Conservation (phyloP, 495 filamentous ascomycete genomes). For the Tetracladium setigerum region DNA sequence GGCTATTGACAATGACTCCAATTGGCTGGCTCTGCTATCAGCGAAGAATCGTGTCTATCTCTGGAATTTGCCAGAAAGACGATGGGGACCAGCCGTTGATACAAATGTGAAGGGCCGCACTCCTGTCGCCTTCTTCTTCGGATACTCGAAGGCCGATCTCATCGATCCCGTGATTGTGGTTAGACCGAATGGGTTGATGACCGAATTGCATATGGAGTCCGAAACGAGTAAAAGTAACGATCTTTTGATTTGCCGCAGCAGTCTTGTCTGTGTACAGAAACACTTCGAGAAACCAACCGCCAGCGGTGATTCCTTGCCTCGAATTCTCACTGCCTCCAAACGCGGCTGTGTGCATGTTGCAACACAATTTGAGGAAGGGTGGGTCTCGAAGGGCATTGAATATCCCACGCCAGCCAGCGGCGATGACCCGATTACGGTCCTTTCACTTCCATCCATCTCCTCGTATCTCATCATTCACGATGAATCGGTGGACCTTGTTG, state of each 20-base stretch:
- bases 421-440: constrained; percentile 25
- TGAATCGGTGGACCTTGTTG: constrained; percentile 44
- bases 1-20: constrained; percentile 49
- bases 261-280: constrained; percentile 33
- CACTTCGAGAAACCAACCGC: constrained; percentile 29
- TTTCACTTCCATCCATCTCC: constrained; percentile 33
- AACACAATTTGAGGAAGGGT: constrained; percentile 25
- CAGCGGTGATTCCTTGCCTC: constrained; percentile 8
- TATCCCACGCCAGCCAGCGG: constrained; percentile 21
- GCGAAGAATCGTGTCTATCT: constrained; percentile 43
- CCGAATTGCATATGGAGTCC: constrained; percentile 35
- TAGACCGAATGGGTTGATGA: constrained; percentile 48
- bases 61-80: constrained; percentile 46
- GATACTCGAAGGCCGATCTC: constrained; percentile 21
- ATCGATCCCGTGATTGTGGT: constrained; percentile 44
- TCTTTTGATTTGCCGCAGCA: constrained; percentile 34
- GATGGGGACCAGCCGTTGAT: constrained; percentile 36
- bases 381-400: constrained; percentile 24
- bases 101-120: constrained; percentile 43
- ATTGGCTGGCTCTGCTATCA: constrained; percentile 57
- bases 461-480: constrained; percentile 42
- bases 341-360: constrained; percentile 39
- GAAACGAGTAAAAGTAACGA: constrained; percentile 21
- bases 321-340: constrained; percentile 33
- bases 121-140: constrained; percentile 53